Base-by-base conservation (phyloP, 495 filamentous ascomycete genomes). In the Penicillium coffeae region DNA sequence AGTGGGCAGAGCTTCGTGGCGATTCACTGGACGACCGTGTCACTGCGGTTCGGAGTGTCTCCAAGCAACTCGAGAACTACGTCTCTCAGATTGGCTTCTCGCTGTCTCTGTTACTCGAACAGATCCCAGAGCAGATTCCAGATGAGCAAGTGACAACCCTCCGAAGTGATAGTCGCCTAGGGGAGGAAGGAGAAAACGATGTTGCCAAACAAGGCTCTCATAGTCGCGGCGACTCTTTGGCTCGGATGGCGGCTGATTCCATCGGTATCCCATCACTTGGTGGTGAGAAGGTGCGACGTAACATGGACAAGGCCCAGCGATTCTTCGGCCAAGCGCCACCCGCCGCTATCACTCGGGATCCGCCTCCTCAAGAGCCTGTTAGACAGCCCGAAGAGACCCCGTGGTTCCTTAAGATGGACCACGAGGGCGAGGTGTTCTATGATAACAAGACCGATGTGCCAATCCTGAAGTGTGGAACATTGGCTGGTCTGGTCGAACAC, bases 401-500 rank as follows among this genome's bases (percentile, higher is more conserved):
- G 1, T 83, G 83, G 63, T 98, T 84, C 69, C 72, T 98, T 52
- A 84, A 78, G 54, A 85, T 96, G 51, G 94, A 96, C 57, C 82
- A 92, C 51, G 91, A 96, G 62, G 82, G 85, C 33, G 93, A 98
- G 54, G 80, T 97, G 2, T 84, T 88, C 10, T 96, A 90, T 67
- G 93, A 97, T 60, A 74, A 74, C 27, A 97, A 96, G 68, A 62
- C 69, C 42, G 77, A 82, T 32, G 76, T 80, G 2, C 86, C 89
- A 21, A 70, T 80, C 19, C 73, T 97, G 43, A 90, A 89, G 64
- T 93, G 93, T 48, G 93, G 93, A 42, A 93, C 92, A 14, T 68
- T 98, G 32, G 75, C 86, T 30, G 94, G 86, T 8, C 68, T 98
- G 56, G 94, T 97, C n/a, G 93, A 97, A 65, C 92, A 96, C 60